Conservation (phyloP, 2,329 filamentous ascomycete genomes). For the Colletotrichum liriopes region DNA sequence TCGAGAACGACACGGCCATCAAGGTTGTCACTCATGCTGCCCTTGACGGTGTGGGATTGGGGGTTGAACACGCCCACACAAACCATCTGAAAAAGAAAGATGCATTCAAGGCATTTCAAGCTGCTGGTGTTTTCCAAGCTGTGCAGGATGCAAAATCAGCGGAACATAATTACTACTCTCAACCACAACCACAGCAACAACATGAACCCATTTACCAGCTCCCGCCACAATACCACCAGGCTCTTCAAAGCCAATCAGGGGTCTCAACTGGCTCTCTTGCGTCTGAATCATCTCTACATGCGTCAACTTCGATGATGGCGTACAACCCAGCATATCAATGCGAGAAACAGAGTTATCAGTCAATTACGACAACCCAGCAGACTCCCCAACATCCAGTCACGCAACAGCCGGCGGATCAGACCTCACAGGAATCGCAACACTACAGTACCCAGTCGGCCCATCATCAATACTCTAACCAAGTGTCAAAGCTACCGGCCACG, state of each 20-base stretch:
- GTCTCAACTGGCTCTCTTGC: not conserved
- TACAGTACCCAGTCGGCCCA: not conserved
- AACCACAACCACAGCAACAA: slow-evolving; percentile 38
- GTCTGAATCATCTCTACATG: not conserved
- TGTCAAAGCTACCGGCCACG: not conserved
- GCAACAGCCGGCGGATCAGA: not conserved
- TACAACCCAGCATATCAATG: not conserved
- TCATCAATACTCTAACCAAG: not conserved
- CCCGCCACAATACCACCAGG: not conserved
- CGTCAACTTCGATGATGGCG: not conserved
- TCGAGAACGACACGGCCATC: slow-evolving; percentile 53
- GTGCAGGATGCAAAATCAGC: slow-evolving; percentile 49
- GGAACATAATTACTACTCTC: slow-evolving; percentile 37
- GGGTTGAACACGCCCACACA: slow-evolving; percentile 55
- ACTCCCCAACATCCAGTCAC: not conserved
- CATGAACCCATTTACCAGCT: not conserved
- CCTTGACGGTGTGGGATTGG: slow-evolving; percentile 55
- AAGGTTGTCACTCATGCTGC: slow-evolving; percentile 54
- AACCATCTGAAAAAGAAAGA: slow-evolving; percentile 54
- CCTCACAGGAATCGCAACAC: not conserved
- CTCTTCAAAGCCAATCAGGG: not conserved
- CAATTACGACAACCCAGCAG: not conserved
- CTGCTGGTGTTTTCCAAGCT: slow-evolving; percentile 52
- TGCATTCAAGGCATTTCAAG: slow-evolving; percentile 51
- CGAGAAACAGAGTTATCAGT: not conserved